phyloP scores from a whole-genome alignment of 257 asterid species.

The Fraxinus pennsylvanica region DNA sequence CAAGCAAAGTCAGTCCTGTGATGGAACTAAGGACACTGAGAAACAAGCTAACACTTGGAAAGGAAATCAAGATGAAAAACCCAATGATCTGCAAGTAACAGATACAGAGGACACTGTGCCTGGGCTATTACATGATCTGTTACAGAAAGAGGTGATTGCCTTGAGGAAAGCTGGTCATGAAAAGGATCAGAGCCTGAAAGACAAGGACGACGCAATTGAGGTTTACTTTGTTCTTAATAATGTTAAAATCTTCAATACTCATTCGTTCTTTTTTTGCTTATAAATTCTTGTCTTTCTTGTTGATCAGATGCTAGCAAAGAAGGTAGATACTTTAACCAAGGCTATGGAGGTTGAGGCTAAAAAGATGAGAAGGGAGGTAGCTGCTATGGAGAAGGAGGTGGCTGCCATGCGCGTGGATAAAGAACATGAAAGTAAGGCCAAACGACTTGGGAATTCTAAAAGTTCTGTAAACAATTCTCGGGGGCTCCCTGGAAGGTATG shows the following conservation, averaged over 20 bases:
- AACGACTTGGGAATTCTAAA: constrained; percentile 65
- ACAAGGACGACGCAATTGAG: constrained; percentile 98
- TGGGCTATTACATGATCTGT: constrained; percentile 71
- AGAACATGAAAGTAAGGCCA: constrained; percentile 77
- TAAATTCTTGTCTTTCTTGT: constrained; percentile 20
- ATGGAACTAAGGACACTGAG: constrained; percentile 78
- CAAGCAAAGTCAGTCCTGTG: constrained; percentile 88
- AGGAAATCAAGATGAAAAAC: constrained; percentile 67
- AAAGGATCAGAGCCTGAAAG: constrained; percentile 96
- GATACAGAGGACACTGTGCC: constrained; percentile 78
- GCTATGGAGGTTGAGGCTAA: constrained; percentile 99
- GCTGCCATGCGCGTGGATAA: constrained; percentile 93
- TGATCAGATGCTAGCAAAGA: constrained; percentile 86
- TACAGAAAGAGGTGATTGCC: constrained; percentile 88
- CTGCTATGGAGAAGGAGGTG: constrained; percentile 99
- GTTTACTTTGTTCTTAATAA: constrained; percentile 40
- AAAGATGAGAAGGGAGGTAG: constrained; percentile 98
- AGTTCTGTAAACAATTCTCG: constrained; percentile 71
- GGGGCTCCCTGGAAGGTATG: constrained; percentile 76
- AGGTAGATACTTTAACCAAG: constrained; percentile 91
- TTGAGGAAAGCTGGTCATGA: constrained; percentile 91
- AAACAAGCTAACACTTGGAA: constrained; percentile 59
- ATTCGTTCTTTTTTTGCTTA: constrained; percentile 19
- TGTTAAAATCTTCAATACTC: constrained; percentile 11
- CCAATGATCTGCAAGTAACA: constrained; percentile 52